Evolutionary conservation across 139 green algal species (phyloP).

Genomic region (Chlorella sp.): DNA sequence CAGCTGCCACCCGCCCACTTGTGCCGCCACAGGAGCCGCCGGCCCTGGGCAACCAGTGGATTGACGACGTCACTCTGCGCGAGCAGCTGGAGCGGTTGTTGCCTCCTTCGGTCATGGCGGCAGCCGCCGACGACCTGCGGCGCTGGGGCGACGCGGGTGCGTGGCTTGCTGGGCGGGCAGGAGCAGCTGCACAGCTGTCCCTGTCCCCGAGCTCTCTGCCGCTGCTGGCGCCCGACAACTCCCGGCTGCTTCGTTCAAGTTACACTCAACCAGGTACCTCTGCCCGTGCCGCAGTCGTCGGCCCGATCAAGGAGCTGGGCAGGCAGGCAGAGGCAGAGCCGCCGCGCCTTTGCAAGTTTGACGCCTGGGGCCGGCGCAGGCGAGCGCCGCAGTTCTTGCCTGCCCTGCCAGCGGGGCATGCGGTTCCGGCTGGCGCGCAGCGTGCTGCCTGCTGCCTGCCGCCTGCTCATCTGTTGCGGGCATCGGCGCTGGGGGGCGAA

Average conservation of each 20-base stretch:
- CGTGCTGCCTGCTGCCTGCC: neutral
- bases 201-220: too few relatives aligned
- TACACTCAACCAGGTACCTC: neutral
- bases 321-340: slow-evolving; percentile 17
- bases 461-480: neutral
- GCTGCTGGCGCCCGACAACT: neutral
- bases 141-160: neutral
- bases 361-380: slow-evolving; percentile 22
- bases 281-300: neutral
- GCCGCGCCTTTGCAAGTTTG: neutral
- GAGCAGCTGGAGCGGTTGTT: neutral
- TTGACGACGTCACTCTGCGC: neutral
- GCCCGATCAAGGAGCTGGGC: slow-evolving; percentile 18
- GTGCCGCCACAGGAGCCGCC: neutral
- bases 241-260: neutral
- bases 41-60: slow-evolving; percentile 17
- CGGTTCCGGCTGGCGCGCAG: neutral
- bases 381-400: neutral
- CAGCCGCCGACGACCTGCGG: neutral
- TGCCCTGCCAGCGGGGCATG: too few relatives aligned
- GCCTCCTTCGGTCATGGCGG: neutral
- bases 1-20: neutral
- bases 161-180: neutral
- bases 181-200: neutral
- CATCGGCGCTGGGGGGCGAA: neutral